Percentiles rank a stretch among this genome's conserved stretches.
phyloP scores from a whole-genome alignment of 2,329 filamentous ascomycete species.

The Drechslera avenae region DNA sequence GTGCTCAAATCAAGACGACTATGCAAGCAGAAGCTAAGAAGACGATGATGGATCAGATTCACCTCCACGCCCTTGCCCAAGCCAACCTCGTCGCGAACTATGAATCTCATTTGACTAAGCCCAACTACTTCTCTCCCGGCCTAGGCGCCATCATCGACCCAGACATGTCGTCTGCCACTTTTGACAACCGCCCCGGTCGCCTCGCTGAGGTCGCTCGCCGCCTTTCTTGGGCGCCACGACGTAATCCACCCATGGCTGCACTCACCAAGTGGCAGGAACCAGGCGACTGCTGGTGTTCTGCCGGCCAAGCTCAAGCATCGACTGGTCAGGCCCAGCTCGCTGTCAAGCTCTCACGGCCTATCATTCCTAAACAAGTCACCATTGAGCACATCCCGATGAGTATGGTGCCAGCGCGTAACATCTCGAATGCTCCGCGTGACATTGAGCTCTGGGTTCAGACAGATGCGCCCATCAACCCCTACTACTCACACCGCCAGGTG shows the following conservation, averaged over 20 bases:
- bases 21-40: constrained; percentile 34
- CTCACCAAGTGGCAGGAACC: constrained; percentile 75
- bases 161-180: constrained; percentile 62
- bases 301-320: constrained; percentile 48
- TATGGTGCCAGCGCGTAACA: constrained; percentile 45
- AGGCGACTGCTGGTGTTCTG: constrained; percentile 86
- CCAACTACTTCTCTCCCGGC: constrained; percentile 75
- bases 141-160: constrained; percentile 70
- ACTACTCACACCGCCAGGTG: constrained; percentile 24
- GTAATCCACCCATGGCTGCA: constrained; percentile 59
- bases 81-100: constrained; percentile 41
- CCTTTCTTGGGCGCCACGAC: constrained; percentile 25
- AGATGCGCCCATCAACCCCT: constrained; percentile 26
- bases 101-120: constrained; percentile 42
- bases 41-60: constrained; percentile 40
- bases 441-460: constrained; percentile 55
- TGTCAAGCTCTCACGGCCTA: constrained; percentile 52
- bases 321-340: constrained; percentile 67
- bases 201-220: constrained; percentile 8
- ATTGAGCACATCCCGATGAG: constrained; percentile 54
- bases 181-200: constrained; percentile 21
- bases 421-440: constrained; percentile 49
- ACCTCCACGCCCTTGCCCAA: constrained; percentile 38
- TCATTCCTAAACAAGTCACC: constrained; percentile 50
- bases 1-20: constrained; percentile 22